A percentile compares a stretch with the other conserved stretches of the same genome.
Evolutionary conservation across 176 grass and related monocot species (phyloP).

Genomic region (Phragmites australis): DNA sequence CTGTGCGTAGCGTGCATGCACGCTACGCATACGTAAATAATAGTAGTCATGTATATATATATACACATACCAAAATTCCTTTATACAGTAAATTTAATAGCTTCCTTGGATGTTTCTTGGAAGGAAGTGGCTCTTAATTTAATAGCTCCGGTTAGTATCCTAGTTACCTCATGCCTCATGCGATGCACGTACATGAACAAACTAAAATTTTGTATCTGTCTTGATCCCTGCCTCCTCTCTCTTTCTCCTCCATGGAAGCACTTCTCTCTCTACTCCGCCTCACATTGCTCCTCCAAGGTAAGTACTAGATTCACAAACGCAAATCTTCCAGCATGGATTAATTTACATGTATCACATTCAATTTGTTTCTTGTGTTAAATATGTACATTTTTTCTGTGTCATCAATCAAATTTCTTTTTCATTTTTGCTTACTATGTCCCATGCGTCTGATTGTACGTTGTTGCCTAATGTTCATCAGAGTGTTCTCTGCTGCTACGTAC

Average conservation of each 20-base stretch:
- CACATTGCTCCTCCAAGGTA: slow-evolving; percentile 39
- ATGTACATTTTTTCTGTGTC: too few species aligned
- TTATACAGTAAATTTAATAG: slow-evolving; percentile 17
- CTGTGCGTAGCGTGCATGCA: too few species aligned
- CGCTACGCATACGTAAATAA: too few species aligned
- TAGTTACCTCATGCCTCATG: slow-evolving; percentile 3
- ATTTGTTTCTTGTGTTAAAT: not conserved
- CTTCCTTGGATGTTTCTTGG: not conserved
- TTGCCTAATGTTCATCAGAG: not conserved
- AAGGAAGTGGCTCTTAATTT: slow-evolving; percentile 15
- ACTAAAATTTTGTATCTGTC: not conserved
- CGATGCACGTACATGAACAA: not conserved
- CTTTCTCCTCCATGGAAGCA: slow-evolving; percentile 33
- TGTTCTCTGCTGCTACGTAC: not conserved
- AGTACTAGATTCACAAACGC: not conserved
- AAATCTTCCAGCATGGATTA: not conserved
- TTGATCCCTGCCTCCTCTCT: not conserved
- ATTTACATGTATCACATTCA: not conserved
- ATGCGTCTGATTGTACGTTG: not conserved
- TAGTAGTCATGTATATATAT: too few species aligned
- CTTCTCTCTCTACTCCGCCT: slow-evolving; percentile 24
- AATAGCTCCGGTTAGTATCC: not conserved
- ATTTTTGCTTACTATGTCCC: not conserved
- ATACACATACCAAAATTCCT: not conserved
- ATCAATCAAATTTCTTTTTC: not conserved